Percentiles rank a stretch among this genome's conserved stretches.
Conservation (phyloP, 106 monocot genomes). For the Ottelia alismoides region DNA sequence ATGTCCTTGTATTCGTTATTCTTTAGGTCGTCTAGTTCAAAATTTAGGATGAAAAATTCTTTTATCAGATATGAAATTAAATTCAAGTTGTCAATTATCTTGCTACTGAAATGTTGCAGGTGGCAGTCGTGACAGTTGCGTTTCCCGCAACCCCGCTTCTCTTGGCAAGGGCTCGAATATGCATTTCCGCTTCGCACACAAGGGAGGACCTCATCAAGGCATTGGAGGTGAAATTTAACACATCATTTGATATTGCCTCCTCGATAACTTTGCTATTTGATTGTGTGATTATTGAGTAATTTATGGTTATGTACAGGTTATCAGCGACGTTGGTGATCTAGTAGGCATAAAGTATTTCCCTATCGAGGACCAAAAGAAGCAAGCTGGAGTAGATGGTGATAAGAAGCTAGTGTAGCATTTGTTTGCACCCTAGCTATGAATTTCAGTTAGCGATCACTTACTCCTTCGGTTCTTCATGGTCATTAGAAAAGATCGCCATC, state of each 20-base stretch:
- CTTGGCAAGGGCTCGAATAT: conserved; percentile 18
- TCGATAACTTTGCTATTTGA: neutral
- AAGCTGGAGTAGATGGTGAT: conserved; percentile 9
- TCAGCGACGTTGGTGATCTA: conserved; percentile 87
- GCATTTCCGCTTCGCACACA: conserved; percentile 23
- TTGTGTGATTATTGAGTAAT: neutral
- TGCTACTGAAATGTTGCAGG: conserved; percentile 10
- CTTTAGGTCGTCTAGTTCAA: too few relatives aligned
- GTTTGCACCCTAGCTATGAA: too few relatives aligned
- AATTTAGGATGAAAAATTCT: too few relatives aligned
- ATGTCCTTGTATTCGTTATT: too few relatives aligned
- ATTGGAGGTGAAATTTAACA: conserved; percentile 4
- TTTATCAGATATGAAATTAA: too few relatives aligned
- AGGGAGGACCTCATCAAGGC: conserved; percentile 16
- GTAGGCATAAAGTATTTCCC: conserved; percentile 97
- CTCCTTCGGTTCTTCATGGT: too few relatives aligned
- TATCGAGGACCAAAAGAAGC: conserved; percentile 39
- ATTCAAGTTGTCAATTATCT: too few relatives aligned
- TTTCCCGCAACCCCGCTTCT: conserved; percentile 22
- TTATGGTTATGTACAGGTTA: conserved; percentile 30
- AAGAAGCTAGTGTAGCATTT: too few relatives aligned
- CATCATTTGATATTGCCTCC: neutral
- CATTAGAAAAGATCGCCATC: too few relatives aligned
- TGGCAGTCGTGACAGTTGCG: conserved; percentile 20
- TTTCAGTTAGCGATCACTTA: too few relatives aligned